phyloP scores from a whole-genome alignment of 2,329 filamentous ascomycete genomes.

The Thermothelomyces thermophilus region DNA sequence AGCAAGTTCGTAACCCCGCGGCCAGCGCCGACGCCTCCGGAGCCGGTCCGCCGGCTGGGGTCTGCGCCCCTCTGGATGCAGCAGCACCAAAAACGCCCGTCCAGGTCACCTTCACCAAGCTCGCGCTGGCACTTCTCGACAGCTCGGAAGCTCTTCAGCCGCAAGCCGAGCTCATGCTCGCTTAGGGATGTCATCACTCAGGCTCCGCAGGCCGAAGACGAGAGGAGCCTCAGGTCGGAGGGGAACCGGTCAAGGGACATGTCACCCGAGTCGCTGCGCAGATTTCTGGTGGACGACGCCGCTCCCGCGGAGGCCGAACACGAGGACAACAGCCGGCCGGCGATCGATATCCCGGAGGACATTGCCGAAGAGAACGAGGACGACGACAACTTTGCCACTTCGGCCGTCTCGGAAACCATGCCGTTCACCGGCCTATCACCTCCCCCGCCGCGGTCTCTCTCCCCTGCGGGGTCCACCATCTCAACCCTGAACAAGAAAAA shows the following conservation, averaged over 20 bases:
- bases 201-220: constrained; percentile 28
- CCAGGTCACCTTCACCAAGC: constrained; percentile 42
- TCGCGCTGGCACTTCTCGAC: constrained; percentile 41
- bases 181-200: constrained; percentile 24
- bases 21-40: constrained; percentile 45
- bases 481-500: not conserved
- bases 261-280: constrained; percentile 49
- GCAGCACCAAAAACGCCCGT: constrained; percentile 32
- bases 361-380: constrained; percentile 48
- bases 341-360: constrained; percentile 39
- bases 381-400: constrained; percentile 57
- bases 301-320: constrained; percentile 31
- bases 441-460: constrained; percentile 40
- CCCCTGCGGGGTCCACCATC: constrained; percentile 24
- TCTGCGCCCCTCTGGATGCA: constrained; percentile 30
- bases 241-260: constrained; percentile 44
- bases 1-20: constrained; percentile 69
- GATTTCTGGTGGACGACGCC: constrained; percentile 44
- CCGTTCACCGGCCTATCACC: constrained; percentile 46
- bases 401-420: constrained; percentile 40
- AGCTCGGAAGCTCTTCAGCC: constrained; percentile 44
- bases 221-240: constrained; percentile 32
- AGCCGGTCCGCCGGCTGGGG: constrained; percentile 32
- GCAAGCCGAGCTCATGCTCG: constrained; percentile 33
- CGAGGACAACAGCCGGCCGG: constrained; percentile 30